These are phyloP conservation scores for Phytophthora constricta DNA, from an alignment of 352 stramenopile species.

Conservation along the genomic window DNA sequence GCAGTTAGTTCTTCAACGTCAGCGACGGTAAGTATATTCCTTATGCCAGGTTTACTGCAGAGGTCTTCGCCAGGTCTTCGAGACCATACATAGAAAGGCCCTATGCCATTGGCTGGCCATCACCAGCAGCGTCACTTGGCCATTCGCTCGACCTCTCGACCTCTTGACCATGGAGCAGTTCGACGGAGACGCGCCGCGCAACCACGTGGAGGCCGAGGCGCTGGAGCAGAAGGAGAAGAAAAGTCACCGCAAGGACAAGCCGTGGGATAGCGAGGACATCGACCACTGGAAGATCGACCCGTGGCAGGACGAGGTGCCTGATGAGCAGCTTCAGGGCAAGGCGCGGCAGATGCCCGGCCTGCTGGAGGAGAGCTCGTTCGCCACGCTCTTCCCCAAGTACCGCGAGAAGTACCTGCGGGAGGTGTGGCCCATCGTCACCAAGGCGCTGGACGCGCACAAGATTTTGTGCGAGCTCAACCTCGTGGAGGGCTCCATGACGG, in stretches of 20 bases:
- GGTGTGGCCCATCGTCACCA: constrained; percentile 98
- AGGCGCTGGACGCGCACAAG: constrained; percentile 94
- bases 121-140: background rate
- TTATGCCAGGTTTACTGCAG: no score
- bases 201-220: constrained; percentile 51
- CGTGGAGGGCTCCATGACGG: constrained; percentile 94
- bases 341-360: constrained; percentile 82
- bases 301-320: constrained; percentile 77
- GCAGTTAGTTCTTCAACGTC: no score
- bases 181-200: constrained; percentile 55
- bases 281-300: constrained; percentile 99
- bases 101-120: constrained; percentile 38
- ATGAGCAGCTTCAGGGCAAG: constrained; percentile 82
- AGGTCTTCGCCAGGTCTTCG: background rate
- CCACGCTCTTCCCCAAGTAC: constrained; percentile 99
- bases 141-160: background rate
- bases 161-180: constrained; percentile 68
- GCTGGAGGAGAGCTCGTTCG: constrained; percentile 99
- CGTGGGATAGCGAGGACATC: constrained; percentile 98
- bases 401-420: constrained; percentile 99
- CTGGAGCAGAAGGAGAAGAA: constrained; percentile 76
- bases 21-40: no score
- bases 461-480: constrained; percentile 99
- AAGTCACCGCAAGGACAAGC: constrained; percentile 99
- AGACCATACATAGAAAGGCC: no score